phyloP scores from a whole-genome alignment of 768 basidiomycete species.

The Suillus decipiens region DNA sequence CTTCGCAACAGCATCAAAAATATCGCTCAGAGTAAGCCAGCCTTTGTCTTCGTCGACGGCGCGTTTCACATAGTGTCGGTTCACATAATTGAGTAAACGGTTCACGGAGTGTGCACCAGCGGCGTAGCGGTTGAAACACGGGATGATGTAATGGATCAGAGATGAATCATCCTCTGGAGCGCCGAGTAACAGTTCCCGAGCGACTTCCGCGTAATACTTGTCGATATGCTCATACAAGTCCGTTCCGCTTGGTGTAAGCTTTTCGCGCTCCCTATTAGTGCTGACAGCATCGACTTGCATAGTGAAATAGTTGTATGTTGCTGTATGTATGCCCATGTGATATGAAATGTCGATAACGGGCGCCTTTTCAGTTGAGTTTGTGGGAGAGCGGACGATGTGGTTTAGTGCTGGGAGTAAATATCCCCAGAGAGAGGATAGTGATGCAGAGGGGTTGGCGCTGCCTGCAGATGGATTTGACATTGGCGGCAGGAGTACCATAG shows the following conservation, averaged over 20 bases:
- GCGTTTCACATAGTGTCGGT: constrained; percentile 72
- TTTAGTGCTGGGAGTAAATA: constrained; percentile 76
- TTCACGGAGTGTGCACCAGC: constrained; percentile 67
- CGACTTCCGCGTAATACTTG: constrained; percentile 63
- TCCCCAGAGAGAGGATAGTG: constrained; percentile 70
- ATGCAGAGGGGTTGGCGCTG: constrained; percentile 74
- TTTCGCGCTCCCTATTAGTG: constrained; percentile 31
- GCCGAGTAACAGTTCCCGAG: constrained; percentile 61
- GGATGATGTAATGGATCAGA: constrained; percentile 69
- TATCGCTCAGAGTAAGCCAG: constrained; percentile 70
- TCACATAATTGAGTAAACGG: constrained; percentile 74
- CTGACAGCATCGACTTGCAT: constrained; percentile 53
- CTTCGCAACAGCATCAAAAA: constrained; percentile 60
- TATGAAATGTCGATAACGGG: constrained; percentile 72
- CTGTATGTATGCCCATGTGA: constrained; percentile 78
- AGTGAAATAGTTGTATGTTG: constrained; percentile 81
- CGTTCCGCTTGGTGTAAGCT: constrained; percentile 48
- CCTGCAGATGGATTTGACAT: constrained; percentile 58
- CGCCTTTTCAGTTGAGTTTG: constrained; percentile 58
- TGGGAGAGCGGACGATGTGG: constrained; percentile 73
- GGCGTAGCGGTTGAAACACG: constrained; percentile 70
- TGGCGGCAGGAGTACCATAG: constrained; percentile 30
- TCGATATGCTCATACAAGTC: constrained; percentile 78
- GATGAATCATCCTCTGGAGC: constrained; percentile 65
- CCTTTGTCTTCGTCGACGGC: constrained; percentile 78